Conservation (phyloP, 257 asterid genomes). For the Forsythia suspensa region DNA sequence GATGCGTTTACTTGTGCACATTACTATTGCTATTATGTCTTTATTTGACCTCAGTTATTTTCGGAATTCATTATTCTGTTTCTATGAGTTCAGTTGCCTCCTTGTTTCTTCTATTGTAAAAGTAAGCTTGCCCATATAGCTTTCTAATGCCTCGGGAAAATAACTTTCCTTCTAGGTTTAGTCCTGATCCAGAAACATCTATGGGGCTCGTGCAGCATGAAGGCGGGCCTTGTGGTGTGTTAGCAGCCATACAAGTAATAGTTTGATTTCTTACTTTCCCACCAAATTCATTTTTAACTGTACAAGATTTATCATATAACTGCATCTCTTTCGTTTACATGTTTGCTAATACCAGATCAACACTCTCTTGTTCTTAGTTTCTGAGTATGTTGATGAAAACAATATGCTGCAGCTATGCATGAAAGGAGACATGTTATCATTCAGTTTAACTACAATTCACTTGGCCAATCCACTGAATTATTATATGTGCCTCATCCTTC, state of each 20-base stretch:
- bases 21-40: not conserved
- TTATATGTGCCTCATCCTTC: slow-evolving; percentile 3
- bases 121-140: slow-evolving; percentile 9
- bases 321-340: not conserved
- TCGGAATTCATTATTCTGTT: slow-evolving; percentile 1
- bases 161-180: slow-evolving; percentile 57
- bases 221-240: slow-evolving; percentile 99
- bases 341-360: not conserved
- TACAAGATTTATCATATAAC: slow-evolving; percentile 9
- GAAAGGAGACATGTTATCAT: slow-evolving; percentile 12
- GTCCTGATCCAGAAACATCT: slow-evolving; percentile 89
- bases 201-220: slow-evolving; percentile 99
- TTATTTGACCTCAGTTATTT: slow-evolving; percentile 13
- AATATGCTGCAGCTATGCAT: not conserved
- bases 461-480: not conserved
- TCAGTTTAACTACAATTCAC: slow-evolving; percentile 15
- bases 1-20: slow-evolving; percentile 5
- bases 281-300: slow-evolving; percentile 18
- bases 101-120: not conserved
- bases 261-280: slow-evolving; percentile 29
- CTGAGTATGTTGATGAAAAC: not conserved
- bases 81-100: slow-evolving; percentile 8
- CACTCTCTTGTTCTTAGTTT: slow-evolving; percentile 2
- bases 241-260: slow-evolving; percentile 94
- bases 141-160: slow-evolving; percentile 23